A percentile compares a stretch with the other conserved stretches of the same genome.
Conservation (phyloP, 2,329 filamentous ascomycete species). For the Zymoseptoria crescenta region DNA sequence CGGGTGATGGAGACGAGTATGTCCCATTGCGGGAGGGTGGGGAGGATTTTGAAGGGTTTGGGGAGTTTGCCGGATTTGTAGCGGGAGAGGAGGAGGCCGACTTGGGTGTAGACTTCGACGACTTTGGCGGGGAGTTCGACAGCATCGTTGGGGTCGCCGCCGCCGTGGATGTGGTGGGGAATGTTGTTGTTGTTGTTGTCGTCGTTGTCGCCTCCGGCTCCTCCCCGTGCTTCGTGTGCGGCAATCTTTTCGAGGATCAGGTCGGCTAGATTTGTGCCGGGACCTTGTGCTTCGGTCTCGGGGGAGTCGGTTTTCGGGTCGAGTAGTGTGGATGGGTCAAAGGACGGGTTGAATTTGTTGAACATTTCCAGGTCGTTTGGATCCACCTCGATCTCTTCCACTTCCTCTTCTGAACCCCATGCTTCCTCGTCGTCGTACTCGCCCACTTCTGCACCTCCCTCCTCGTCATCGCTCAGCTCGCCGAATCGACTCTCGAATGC, state of each 20-base stretch:
- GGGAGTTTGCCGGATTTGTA: slow-evolving; percentile 96
- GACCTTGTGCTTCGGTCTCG: slow-evolving; percentile 30
- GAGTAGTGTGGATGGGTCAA: slow-evolving; percentile 62
- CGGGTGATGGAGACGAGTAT: slow-evolving; percentile 77
- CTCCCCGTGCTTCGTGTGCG: slow-evolving; percentile 64
- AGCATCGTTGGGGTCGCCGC: slow-evolving; percentile 64
- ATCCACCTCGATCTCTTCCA: slow-evolving; percentile 65
- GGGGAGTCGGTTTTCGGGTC: slow-evolving; percentile 52
- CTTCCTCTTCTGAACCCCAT: slow-evolving; percentile 66
- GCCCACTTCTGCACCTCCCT: slow-evolving; percentile 47
- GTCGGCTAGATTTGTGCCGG: slow-evolving; percentile 73
- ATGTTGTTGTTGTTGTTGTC: slow-evolving; percentile 24
- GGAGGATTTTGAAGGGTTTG: slow-evolving; percentile 95
- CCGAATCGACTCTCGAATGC: slow-evolving; percentile 71
- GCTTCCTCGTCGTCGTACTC: slow-evolving; percentile 49
- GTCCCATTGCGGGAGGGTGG: slow-evolving; percentile 86
- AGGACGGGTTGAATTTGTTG: slow-evolving; percentile 74
- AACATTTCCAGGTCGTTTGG: slow-evolving; percentile 84
- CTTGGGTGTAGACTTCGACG: slow-evolving; percentile 88
- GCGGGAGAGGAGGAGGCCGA: slow-evolving; percentile 78
- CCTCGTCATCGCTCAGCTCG: slow-evolving; percentile 35
- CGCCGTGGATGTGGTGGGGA: slow-evolving; percentile 48
- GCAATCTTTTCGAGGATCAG: slow-evolving; percentile 93
- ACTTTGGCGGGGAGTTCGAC: slow-evolving; percentile 85
- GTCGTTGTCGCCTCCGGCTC: slow-evolving; percentile 36